A percentile compares a stretch with the other conserved stretches of the same genome.
phyloP scores from a whole-genome alignment of 2,329 filamentous ascomycete genomes.

The Stemphylium vesicarium region DNA sequence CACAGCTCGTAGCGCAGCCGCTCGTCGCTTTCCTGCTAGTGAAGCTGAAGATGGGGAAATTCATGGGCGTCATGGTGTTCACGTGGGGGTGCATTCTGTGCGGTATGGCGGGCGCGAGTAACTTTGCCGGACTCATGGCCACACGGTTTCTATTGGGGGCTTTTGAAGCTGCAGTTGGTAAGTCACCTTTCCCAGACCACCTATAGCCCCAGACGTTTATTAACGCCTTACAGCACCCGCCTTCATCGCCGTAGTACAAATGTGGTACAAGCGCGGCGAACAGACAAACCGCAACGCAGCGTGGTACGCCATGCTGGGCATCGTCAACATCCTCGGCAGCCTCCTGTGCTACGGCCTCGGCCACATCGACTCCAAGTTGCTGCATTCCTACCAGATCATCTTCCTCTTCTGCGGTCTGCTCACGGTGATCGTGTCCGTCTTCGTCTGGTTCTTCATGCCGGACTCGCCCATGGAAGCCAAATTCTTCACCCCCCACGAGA shows the following conservation, averaged over 20 bases:
- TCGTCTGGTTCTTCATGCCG: constrained; percentile 64
- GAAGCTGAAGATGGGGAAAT: constrained; percentile 66
- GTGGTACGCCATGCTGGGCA: constrained; percentile 68
- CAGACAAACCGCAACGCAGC: constrained; percentile 63
- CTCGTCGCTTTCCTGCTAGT: constrained; percentile 62
- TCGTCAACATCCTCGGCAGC: constrained; percentile 63
- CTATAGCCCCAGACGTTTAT: no score
- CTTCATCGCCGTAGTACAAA: constrained; percentile 43
- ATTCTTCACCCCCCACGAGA: constrained; percentile 64
- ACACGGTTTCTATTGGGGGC: constrained; percentile 71
- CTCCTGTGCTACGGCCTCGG: constrained; percentile 65
- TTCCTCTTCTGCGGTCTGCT: constrained; percentile 50
- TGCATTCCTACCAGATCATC: constrained; percentile 49
- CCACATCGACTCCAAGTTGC: constrained; percentile 58
- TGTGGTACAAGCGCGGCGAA: constrained; percentile 68
- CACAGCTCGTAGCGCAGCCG: constrained; percentile 62
- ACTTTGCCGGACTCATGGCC: constrained; percentile 65
- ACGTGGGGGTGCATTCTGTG: constrained; percentile 65
- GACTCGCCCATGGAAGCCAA: constrained; percentile 67
- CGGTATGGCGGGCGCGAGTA: constrained; percentile 65
- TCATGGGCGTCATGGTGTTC: constrained; percentile 60
- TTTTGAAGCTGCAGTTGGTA: constrained; percentile 66
- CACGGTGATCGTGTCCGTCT: constrained; percentile 58
- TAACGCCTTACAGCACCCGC: no score
- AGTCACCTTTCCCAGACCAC: constrained; percentile 7